These are phyloP conservation scores for Babesia bigemina DNA, from an alignment of 169 alveolate species.

Conservation along the genomic window DNA sequence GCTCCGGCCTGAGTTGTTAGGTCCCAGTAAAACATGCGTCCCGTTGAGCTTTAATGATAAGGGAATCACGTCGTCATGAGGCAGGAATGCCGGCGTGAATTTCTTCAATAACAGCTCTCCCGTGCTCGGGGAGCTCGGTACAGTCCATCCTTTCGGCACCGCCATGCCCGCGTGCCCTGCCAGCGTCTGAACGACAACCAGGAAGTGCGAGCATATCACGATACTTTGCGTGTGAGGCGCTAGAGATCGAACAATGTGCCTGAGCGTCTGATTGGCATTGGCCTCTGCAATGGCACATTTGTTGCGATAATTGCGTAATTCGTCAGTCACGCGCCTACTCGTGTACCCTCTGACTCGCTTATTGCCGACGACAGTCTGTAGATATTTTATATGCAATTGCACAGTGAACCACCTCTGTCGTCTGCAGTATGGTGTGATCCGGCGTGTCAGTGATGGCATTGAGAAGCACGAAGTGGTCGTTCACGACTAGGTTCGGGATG, in stretches of 20 bases:
- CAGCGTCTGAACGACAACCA: constrained; percentile 47
- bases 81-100: constrained; percentile 12
- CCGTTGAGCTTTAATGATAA: constrained; percentile 11
- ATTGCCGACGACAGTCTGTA: constrained; percentile 24
- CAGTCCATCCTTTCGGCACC: constrained; percentile 34
- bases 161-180: constrained; percentile 41
- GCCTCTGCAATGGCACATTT: constrained; percentile 29
- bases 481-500: not conserved
- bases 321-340: constrained; percentile 25
- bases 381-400: not conserved
- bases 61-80: constrained; percentile 11
- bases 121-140: constrained; percentile 5
- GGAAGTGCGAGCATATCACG: constrained; percentile 25
- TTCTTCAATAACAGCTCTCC: not conserved
- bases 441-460: not conserved
- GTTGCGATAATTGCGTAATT: constrained; percentile 34
- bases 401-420: constrained; percentile 34
- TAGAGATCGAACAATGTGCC: constrained; percentile 1
- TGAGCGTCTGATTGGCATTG: constrained; percentile 27
- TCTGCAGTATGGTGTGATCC: constrained; percentile 41
- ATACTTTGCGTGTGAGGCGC: constrained; percentile 44
- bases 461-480: constrained; percentile 22
- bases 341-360: constrained; percentile 13
- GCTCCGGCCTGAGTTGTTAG: constrained; percentile 40
- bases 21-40: constrained; percentile 17